Evolutionary conservation across 2,329 filamentous ascomycete genomes (phyloP), one percentile per base, ranked within the genome.

Genomic region (Talaromyces sp.): DNA sequence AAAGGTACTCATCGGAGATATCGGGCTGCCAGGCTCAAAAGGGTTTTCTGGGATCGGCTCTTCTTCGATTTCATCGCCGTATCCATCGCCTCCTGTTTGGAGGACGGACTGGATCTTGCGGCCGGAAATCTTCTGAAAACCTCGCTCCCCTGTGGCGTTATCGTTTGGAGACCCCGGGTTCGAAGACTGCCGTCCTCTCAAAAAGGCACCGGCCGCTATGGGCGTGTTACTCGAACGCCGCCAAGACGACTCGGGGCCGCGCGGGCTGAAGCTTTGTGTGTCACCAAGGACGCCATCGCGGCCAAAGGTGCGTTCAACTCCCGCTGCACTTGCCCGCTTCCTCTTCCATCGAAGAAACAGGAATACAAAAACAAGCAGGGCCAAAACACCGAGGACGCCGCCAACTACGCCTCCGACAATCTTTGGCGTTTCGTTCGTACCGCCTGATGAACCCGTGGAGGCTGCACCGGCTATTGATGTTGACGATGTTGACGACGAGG

Each of bases 341-440:
- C 55, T 59, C 46, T 53, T 66, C 17, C 62, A 66, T 8, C 62
- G 63, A 29, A 68, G 56, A 24, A 71, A 67, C 9, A 72, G 59
- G 3, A 73, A 59, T 38, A 69, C 59, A 5, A 72, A 48, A 32
- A 85, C 70, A 57, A 87, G 69, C 11, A 85, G 69, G 32, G 82
- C 72, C 12, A 83, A 80, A 35, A 83, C 67, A 29, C 84, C 85
- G 35, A 84, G 83, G 55, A 86, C 77, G 52, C 84, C 84, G 17
- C 85, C 85, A 27, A 88, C 78, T n/a, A 87, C 82, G 53, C 84
- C 84, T 8, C 85, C 85, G 21, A 86, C 83, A 3, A 87, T 80
- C 61, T 79, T 79, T 17, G 80, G 79, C 26, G 81, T 83, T 51
- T 76, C 71, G 31, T 63, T 67, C 21, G 21, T 41, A 35, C 56